phyloP scores from a whole-genome alignment of 306 rosid genomes.

The Rubus idaeus region DNA sequence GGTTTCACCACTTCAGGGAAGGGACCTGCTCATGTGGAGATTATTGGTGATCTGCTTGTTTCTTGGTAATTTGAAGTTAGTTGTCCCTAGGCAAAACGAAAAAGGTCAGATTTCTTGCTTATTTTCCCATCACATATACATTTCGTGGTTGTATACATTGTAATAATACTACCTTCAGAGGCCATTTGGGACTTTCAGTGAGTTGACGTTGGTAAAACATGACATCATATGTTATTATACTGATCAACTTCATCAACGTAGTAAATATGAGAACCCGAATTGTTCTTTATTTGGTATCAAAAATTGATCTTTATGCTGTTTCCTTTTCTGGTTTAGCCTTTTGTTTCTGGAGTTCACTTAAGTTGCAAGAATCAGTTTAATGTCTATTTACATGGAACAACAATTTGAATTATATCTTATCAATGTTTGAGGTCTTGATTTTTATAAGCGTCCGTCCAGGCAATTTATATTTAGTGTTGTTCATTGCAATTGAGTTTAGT shows the following conservation, averaged over 20 bases:
- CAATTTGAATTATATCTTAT: background rate
- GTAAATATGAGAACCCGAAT: background rate
- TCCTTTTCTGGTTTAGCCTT: background rate
- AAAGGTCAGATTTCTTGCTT: background rate
- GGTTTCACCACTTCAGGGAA: conserved; percentile 71
- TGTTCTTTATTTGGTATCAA: background rate
- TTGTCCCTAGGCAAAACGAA: background rate
- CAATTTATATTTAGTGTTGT: too few relatives aligned
- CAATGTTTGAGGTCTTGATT: background rate
- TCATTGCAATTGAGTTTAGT: background rate
- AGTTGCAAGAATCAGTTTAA: background rate
- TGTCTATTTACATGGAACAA: background rate
- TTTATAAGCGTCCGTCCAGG: background rate
- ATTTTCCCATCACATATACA: background rate
- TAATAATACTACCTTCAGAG: background rate
- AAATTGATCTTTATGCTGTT: background rate
- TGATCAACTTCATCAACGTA: background rate
- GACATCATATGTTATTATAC: background rate
- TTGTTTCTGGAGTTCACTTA: background rate
- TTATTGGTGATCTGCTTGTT: conserved; percentile 53
- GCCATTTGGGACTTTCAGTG: background rate
- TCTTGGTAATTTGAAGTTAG: background rate
- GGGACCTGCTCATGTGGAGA: conserved; percentile 75
- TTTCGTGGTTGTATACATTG: background rate
- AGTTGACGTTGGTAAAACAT: background rate